Evolutionary conservation across 176 grass and related monocot genomes (phyloP).

Genomic region (Urochloa ruziziensis): DNA sequence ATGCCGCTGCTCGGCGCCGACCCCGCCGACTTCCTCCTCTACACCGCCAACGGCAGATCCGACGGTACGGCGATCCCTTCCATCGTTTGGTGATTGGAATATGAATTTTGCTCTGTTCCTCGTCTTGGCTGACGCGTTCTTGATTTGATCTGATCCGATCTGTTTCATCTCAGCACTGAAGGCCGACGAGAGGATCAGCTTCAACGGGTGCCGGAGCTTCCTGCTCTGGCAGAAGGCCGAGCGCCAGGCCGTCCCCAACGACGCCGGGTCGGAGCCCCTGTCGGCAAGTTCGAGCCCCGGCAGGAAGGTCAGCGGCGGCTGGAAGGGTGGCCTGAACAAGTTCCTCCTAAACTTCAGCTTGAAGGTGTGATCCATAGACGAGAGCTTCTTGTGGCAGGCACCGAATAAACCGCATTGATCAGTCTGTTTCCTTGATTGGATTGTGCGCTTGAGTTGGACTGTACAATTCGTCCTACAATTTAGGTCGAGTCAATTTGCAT

Average conservation of each 20-base stretch:
- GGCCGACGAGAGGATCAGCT: conserved; percentile 44
- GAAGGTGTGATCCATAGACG: conserved; percentile 41
- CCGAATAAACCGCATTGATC: not conserved
- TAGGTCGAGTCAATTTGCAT: not conserved
- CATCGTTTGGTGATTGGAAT: not conserved
- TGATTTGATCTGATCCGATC: not conserved
- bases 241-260: not conserved
- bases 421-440: not conserved
- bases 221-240: conserved; percentile 50
- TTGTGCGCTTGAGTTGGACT: not conserved
- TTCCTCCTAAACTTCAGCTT: conserved; percentile 58
- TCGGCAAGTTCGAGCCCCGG: not conserved
- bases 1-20: conserved; percentile 54
- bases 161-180: conserved; percentile 34
- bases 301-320: conserved; percentile 35
- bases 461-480: not conserved
- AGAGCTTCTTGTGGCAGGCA: not conserved
- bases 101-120: not conserved
- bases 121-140: not conserved
- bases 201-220: conserved; percentile 61
- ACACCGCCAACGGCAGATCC: conserved; percentile 58
- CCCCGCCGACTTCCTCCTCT: conserved; percentile 59
- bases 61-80: conserved; percentile 31
- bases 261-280: not conserved
- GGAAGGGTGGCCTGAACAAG: conserved; percentile 64